Evolutionary conservation across 2,329 filamentous ascomycete genomes (phyloP).

Genomic region (Monilinia aucupariae): DNA sequence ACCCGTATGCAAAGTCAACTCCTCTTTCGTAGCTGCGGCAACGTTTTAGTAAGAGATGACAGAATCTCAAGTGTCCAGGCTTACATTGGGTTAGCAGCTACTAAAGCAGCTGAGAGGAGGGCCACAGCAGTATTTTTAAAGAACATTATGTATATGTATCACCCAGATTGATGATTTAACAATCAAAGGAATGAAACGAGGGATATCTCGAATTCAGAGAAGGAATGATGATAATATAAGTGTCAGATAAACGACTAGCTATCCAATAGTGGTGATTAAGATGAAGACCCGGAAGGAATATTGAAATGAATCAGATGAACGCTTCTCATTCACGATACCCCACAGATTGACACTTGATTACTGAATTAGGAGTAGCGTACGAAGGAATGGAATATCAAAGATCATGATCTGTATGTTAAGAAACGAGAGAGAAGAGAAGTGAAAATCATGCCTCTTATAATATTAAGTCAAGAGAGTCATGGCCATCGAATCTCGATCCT

Average conservation of each 20-base stretch:
- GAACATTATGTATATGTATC: conserved; percentile 9
- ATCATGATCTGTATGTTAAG: background rate
- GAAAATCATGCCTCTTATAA: conserved; percentile 2
- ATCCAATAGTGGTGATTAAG: background rate
- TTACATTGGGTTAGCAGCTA: conserved; percentile 15
- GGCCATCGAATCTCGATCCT: background rate
- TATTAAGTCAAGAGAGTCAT: background rate
- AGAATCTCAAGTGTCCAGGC: background rate
- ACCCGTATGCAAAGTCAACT: conserved; percentile 44
- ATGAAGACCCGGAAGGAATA: background rate
- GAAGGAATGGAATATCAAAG: background rate
- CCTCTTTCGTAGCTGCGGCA: conserved; percentile 26
- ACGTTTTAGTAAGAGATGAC: background rate
- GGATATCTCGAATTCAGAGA: background rate
- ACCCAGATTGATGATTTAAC: background rate
- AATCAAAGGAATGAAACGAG: background rate
- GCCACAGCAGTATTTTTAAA: conserved; percentile 10
- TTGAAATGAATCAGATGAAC: conserved; percentile 6
- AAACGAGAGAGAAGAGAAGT: background rate
- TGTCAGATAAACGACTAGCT: background rate
- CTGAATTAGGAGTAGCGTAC: background rate
- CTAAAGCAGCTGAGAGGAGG: conserved; percentile 3
- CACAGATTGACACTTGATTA: conserved; percentile 1
- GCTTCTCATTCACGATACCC: background rate
- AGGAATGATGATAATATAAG: conserved; percentile 2